Conservation (phyloP, 2,329 filamentous ascomycete genomes). For the Aspergillus phoenicis region DNA sequence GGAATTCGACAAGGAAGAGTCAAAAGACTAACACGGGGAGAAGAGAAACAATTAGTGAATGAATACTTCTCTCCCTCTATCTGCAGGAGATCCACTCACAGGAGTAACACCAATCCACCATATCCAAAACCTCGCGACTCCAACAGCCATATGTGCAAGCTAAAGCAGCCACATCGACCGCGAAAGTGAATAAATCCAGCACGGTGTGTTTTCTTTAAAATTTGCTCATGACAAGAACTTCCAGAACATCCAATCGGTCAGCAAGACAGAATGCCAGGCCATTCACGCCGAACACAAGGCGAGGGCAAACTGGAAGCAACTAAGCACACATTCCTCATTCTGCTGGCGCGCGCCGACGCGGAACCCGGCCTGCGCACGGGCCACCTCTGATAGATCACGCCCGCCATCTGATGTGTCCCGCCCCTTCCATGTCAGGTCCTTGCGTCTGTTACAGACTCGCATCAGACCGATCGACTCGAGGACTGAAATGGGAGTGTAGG, state of each 20-base stretch:
- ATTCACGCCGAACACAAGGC: too few species aligned
- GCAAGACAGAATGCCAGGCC: background rate
- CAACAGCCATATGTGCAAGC: background rate
- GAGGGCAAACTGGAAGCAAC: too few species aligned
- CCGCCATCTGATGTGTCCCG: background rate
- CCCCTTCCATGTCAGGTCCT: background rate
- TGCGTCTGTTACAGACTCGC: background rate
- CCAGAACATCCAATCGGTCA: background rate
- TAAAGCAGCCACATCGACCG: background rate
- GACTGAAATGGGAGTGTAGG: too few species aligned
- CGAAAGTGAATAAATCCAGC: background rate
- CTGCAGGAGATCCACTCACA: background rate
- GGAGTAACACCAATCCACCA: constrained; percentile 8
- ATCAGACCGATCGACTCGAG: background rate
- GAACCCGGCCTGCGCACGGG: background rate
- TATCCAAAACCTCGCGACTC: background rate
- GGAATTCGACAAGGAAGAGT: background rate
- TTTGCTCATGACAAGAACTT: too few species aligned
- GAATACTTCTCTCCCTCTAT: background rate
- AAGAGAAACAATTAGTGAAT: background rate
- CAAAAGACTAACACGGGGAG: background rate
- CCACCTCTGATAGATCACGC: background rate
- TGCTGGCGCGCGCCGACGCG: background rate
- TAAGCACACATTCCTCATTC: background rate
- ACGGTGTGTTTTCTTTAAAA: too few species aligned